Conservation (phyloP, 1,284 basidiomycete genomes). For the Malassezia brasiliensis region DNA sequence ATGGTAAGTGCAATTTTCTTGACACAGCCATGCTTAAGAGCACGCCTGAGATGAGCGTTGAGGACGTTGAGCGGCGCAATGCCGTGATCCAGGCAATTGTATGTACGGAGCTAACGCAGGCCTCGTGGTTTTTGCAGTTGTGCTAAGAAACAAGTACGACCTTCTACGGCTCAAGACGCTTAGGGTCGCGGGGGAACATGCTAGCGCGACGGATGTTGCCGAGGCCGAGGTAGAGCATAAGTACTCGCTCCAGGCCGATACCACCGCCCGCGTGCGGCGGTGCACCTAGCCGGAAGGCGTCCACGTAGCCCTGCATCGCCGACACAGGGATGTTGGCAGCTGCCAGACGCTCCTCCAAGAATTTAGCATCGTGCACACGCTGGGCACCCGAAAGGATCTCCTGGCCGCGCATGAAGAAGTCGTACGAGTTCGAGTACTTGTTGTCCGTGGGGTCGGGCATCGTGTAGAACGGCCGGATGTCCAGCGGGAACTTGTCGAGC, state of each 20-base stretch:
- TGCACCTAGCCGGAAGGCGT: slow-evolving; percentile 87
- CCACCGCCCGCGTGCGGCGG: slow-evolving; percentile 63
- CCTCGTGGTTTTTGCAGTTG: slow-evolving; percentile 2
- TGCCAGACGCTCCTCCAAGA: slow-evolving; percentile 74
- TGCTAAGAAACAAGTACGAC: not conserved
- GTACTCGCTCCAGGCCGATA: slow-evolving; percentile 73
- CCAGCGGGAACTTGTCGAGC: slow-evolving; percentile 46
- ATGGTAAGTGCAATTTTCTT: slow-evolving; percentile 29
- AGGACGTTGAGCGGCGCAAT: slow-evolving; percentile 28
- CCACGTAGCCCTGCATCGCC: slow-evolving; percentile 79
- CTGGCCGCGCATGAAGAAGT: slow-evolving; percentile 99
- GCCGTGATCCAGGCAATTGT: slow-evolving; percentile 32
- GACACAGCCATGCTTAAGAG: slow-evolving; percentile 46
- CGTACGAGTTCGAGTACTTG: slow-evolving; percentile 85
- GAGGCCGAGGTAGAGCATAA: slow-evolving; percentile 64
- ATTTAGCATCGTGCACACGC: slow-evolving; percentile 79
- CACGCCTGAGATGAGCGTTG: slow-evolving; percentile 36
- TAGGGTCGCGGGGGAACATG: slow-evolving; percentile 66
- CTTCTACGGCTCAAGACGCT: slow-evolving; percentile 43
- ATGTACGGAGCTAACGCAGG: not conserved
- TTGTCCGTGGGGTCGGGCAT: slow-evolving; percentile 43
- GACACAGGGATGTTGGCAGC: slow-evolving; percentile 65
- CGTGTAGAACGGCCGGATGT: slow-evolving; percentile 47
- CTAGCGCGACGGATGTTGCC: slow-evolving; percentile 90
- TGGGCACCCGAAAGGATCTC: slow-evolving; percentile 96